These are phyloP conservation scores for Cladosporium austrohemisphaericum DNA, from an alignment of 2,329 filamentous ascomycete genomes.

Conservation along the genomic window DNA sequence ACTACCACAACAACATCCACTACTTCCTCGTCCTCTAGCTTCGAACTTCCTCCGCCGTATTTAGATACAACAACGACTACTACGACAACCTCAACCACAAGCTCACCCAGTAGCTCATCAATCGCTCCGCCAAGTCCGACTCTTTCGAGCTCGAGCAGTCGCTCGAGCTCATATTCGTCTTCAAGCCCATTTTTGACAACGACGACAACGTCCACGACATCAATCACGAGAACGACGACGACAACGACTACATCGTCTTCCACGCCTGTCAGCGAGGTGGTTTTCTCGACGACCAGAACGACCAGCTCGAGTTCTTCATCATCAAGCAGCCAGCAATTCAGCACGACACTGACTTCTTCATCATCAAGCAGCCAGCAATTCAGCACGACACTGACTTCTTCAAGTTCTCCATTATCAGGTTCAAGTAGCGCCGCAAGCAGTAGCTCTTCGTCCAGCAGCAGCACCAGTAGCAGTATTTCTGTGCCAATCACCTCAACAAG, in stretches of 20 bases:
- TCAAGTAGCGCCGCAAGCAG: not conserved
- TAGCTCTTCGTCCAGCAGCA: not conserved
- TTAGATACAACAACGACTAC: no score
- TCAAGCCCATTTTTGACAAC: not conserved
- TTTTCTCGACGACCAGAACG: no score
- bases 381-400: not conserved
- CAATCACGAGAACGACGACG: not conserved
- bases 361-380: not conserved
- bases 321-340: not conserved
- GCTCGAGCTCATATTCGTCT: not conserved
- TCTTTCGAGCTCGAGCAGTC: no score
- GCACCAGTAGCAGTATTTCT: no score
- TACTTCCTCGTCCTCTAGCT: no score
- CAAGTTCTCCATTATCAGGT: not conserved
- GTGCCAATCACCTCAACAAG: not conserved
- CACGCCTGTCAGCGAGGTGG: no score
- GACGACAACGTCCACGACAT: not conserved
- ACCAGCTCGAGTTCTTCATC: not conserved
- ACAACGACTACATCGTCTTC: no score
- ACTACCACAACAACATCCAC: no score
- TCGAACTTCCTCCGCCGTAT: no score
- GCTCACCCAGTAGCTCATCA: no score
- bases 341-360: not conserved
- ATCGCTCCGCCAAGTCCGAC: no score
- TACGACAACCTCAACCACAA: not conserved